Conservation (phyloP, 2,329 filamentous ascomycete genomes). For the Leptographium procerum region DNA sequence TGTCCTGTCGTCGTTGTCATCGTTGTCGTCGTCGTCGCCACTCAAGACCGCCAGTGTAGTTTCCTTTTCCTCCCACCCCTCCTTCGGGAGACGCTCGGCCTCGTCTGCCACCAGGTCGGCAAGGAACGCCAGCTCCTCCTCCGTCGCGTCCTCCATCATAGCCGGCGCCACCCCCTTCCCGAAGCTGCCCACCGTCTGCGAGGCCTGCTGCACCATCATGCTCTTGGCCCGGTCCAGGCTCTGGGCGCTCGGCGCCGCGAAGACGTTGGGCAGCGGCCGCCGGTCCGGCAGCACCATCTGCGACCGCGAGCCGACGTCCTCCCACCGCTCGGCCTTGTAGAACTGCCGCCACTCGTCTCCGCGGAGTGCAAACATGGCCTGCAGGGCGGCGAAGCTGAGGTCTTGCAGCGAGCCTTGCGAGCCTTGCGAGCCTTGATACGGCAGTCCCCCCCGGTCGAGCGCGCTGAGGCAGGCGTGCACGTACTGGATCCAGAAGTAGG, state of each 20-base stretch:
- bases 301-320: neutral
- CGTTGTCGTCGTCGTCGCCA: neutral
- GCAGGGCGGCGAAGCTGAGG: neutral
- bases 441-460: neutral
- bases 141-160: neutral
- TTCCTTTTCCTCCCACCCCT: neutral
- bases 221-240: neutral
- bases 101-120: neutral
- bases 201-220: neutral
- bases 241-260: neutral
- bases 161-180: neutral
- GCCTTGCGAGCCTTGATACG: neutral
- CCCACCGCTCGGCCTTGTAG: neutral
- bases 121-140: neutral
- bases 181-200: neutral
- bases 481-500: conserved; percentile 1
- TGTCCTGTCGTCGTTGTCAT: neutral
- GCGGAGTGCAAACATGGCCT: neutral
- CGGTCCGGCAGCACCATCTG: neutral
- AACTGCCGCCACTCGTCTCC: neutral
- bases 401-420: neutral
- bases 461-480: neutral
- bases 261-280: neutral
- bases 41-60: neutral
- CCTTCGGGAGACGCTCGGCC: neutral